These are phyloP conservation scores for Lumnitzera racemosa DNA, from an alignment of 345 rosid genomes.

Conservation along the genomic window DNA sequence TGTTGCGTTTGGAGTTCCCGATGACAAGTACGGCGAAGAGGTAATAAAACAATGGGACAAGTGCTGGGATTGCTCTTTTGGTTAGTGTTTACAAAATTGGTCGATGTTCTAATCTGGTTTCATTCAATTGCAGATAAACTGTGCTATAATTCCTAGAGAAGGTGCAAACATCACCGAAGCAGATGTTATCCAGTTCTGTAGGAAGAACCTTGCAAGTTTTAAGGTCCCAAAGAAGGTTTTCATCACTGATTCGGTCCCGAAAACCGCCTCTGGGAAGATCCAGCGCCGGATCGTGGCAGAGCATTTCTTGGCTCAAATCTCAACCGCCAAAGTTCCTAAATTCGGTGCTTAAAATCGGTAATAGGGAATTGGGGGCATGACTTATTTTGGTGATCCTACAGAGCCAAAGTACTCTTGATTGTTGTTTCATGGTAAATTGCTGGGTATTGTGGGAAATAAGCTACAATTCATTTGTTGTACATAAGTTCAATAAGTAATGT, in stretches of 20 bases:
- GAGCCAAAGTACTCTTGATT: too few species aligned
- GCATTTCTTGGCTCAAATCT: slow-evolving; percentile 49
- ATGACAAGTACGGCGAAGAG: slow-evolving; percentile 97
- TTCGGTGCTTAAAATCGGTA: slow-evolving; percentile 11
- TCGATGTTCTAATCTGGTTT: neutral
- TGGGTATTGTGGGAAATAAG: too few species aligned
- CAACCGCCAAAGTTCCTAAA: slow-evolving; percentile 18
- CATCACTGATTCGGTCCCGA: slow-evolving; percentile 40
- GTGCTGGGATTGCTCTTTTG: neutral
- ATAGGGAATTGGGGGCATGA: too few species aligned
- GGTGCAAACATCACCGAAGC: slow-evolving; percentile 45
- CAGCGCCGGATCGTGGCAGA: slow-evolving; percentile 62
- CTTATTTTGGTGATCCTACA: too few species aligned
- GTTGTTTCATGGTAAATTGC: too few species aligned
- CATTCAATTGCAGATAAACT: slow-evolving; percentile 47
- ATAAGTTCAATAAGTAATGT: too few species aligned
- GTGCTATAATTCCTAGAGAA: slow-evolving; percentile 81
- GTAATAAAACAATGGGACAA: slow-evolving; percentile 19
- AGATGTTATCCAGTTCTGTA: slow-evolving; percentile 54
- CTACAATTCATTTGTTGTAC: too few species aligned
- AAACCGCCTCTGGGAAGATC: slow-evolving; percentile 59
- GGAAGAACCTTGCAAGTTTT: slow-evolving; percentile 75
- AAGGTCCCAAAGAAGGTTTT: slow-evolving; percentile 73
- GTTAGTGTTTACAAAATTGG: neutral
- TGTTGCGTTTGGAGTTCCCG: slow-evolving; percentile 86